Evolutionary conservation across 305 asterid species (phyloP), one percentile per base, ranked within the genome.

Genomic region (Withania somnifera): DNA sequence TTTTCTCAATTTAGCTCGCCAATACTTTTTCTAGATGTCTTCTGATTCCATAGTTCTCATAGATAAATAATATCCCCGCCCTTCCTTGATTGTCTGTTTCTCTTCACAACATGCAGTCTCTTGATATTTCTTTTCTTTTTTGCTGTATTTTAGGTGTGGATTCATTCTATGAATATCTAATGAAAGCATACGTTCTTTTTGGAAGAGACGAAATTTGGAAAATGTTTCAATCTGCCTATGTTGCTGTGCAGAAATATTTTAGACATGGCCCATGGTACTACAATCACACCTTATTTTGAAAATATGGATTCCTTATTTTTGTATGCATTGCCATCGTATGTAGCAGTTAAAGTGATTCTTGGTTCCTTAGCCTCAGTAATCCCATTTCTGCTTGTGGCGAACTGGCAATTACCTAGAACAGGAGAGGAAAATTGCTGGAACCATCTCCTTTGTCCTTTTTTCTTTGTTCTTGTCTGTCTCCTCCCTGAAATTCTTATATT

Each of bases 171-270:
- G 99, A 95, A 86, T 95, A 95, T 87, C 90, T 94, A 38, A 87
- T 95, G 66, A 95, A 95, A 88, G 97, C 98, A 60, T 93, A 95
- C 90, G 85, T 94, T 91, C 92, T 95, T 86, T 95, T 95, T 61
- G 99, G 99, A 84, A 92, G 87, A 88, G 99, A 94, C 78, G 99
- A 95, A 84, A 85, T 82, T 83, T 95, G 99, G 99, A 90, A 92
- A 89, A 95, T 94, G 98, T 95, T 95, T 91, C 94, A 95, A 86
- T 86, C 93, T 83, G 98, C 98, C 79, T 96, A 96, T 82, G 79
- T 91, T 85, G 98, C 93, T 36, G 98, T 91, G 83, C 98, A 93
- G 84, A 96, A 89, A 78, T 90, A 96, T 77, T 94, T 92, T 80
- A 91, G 97, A 88, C 91, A 93, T 71, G 98, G 99, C 24, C 94